Base-by-base conservation (phyloP, 2,329 filamentous ascomycete species). In the Ophiostoma novo-ulmi region DNA sequence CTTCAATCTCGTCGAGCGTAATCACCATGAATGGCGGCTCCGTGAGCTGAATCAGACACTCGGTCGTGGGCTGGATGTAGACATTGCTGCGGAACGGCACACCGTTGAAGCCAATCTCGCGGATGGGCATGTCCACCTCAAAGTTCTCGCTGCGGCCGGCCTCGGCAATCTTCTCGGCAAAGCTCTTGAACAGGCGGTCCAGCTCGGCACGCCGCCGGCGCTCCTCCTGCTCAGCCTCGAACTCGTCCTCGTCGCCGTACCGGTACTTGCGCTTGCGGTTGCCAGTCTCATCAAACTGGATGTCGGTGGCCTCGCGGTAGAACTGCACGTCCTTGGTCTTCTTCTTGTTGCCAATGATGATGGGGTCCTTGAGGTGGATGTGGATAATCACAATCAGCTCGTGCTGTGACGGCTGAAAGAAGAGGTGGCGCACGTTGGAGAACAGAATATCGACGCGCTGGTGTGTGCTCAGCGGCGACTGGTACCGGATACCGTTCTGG, bases 261-360 rank as follows among this genome's bases (percentile, higher is more conserved):
- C 95, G 90, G 81, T 98, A 97, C 82, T 97, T 97, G 75, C 95
- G 91, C 83, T 97, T 97, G 74, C 96, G 88, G 81, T 98, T 99
- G 75, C 95, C 96, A 67, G 95, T 99, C 82, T 99, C 95, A 77
- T 99, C 95, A 76, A 99, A 98, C 77, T 97, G 93, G 79, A 99
- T 98, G 75, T 99, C 95, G 0, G 95, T 98, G 3, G 95, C 95
- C 82, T 99, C 95, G 70, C 95, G 89, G 78, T 97, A 97, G 81
- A 99, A 99, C 76, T 99, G 96, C 0, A 99, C 91, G 79, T 99
- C 96, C 82, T 95, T 97, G 13, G 95, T 97, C 87, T 99, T 99
- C 83, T 97, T 96, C 82, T 90, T 88, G 85, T 97, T 98, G 73
- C 95, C 95, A 73, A 99, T 91, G 80, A 99, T 93, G 78, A 99